Base-by-base conservation (phyloP, 139 green algal species). In the Closterium sp. region DNA sequence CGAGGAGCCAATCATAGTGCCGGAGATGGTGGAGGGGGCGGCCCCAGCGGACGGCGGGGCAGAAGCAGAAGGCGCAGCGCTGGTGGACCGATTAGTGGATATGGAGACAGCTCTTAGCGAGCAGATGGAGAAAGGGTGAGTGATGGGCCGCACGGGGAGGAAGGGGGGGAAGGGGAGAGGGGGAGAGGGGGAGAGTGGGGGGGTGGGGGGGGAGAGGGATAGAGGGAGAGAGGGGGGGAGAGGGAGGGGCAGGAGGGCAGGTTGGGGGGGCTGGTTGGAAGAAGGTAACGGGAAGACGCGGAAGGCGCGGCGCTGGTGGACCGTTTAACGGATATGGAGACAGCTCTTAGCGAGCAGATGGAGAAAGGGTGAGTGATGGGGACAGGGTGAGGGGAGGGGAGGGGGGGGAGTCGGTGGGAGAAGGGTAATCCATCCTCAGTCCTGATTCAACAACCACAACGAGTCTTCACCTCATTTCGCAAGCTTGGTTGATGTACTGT, bases 51-150 rank as follows among this genome's bases (percentile, higher is more conserved):
- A 16, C 84, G 25, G 25, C 19, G 84, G 33, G 84, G 19, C 84
- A 0, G 33, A 34, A 16, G 84, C 84, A 19, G 55, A 76, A 76
- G 55, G 25, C 12, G 55, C 55, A 19, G 55, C 16, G 12, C 55
- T 76, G 55, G 16, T 76, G 55, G 55, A 76, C 55, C 16, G 16
- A 76, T 3, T 76, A 2, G 25, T 19, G 16, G 55, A 76, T 16
- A 76, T 76, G 12, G 55, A 19, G 16, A 76, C 12, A 6, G 16
- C 84, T 28, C 12, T 83, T 87, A 35, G 33, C 33, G 33, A 34
- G 84, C 84, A 87, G 33, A 87, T 87, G 84, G 33, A 25, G 84
- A 35, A 87, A 83, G 84, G 33, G 84, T 83, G 84, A 87, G 33
- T 87, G 16, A 28, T 16, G 16, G 84, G 76, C 28, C 28, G 28